Evolutionary conservation across 768 basidiomycete genomes (phyloP), one percentile per base, ranked within the genome.

Genomic region (Porphyrellus cyaneotinctus): DNA sequence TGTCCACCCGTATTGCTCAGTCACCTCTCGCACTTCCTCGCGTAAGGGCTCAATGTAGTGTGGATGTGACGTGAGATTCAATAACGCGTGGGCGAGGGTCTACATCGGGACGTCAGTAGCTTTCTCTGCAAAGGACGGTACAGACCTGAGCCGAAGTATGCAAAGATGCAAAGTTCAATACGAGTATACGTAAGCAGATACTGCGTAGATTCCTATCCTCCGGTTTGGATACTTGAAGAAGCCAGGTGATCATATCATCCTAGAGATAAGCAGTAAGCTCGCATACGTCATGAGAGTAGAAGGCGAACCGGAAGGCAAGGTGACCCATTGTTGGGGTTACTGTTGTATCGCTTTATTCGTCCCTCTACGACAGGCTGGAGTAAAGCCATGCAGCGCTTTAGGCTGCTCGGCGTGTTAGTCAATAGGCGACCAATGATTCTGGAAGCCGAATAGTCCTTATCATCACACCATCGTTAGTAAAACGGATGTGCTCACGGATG

Each of bases 161-260:
- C 37, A 74, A 60, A 2, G 70, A 59, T 2, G 70, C 65, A 48
- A 77, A 74, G 53, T 78, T 72, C 24, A 75, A 53, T 4, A 66
- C 42, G 33, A 77, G 64, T 43, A 75, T 58, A 38, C 73, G 67
- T 10, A 75, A 47, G 36, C 64, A 64, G 32, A 67, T 57, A 30
- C 65, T 56, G 46, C 54, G 59, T 55, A 59, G 59, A 56, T 59
- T 74, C 58, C 52, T 59, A 30, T 56, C 66, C 54, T 60, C 60
- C 37, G 37, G 64, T 48, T 51, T 51, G 23, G 67, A 64, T 13
- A 67, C 67, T 11, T 68, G 68, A 57, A 77, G 65, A n/a, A 77
- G 59, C 76, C 74, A 75, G 30, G 66, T 67, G 13, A 77, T 64
- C 59, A 75, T 43, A 54, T 76, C 75, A 39, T 72, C 69, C 73